Base-by-base conservation (phyloP, 805 yeast genomes). In the Wickerhamomyces alni region DNA sequence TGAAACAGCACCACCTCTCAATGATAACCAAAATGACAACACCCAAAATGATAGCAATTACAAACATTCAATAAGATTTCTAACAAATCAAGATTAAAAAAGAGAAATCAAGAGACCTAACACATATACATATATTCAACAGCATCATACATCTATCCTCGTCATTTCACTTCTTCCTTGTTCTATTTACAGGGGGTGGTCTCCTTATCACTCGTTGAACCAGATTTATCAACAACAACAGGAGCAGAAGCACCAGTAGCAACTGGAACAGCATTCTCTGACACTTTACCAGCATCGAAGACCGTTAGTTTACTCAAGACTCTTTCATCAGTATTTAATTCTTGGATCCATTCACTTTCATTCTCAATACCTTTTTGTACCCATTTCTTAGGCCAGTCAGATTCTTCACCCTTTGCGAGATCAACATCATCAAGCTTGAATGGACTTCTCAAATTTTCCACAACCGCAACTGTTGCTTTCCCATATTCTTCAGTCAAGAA, bases 311-410 rank as follows among this genome's bases (percentile, higher is more conserved):
- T 61, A 18, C 62, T 57, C 10, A 72, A 59, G 15, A 91, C 76
- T 43, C 95, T 67, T 8, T 75, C 77, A 55, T 91, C 98, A 22
- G 75, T 75, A 8, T 57, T 66, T 35, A 89, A 65, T 21, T 82
- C 89, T 54, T 79, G 78, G 40, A 82, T 78, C 99, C 99, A 91
- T 58, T 91, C 97, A 47, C 95, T 82, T 30, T 75, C 65, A 47
- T 77, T 82, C 38, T 77, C 83, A 35, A 61, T 57, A n/a, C 96
- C 95, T 42, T 70, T 72, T 48, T 77, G 71, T 26, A 86, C 83
- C 96, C 97, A 91, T 42, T 73, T 72, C 39, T 66, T 61, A 12
- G 96, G 96, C 97, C 97, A 91, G 47, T 86, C 91, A 6, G 59
- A 53, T 56, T 89, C 96, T 58, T 88, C 96, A 31, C 67, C 77